Conservation (phyloP, 352 stramenopile genomes). For the Phytopythium vexans region DNA sequence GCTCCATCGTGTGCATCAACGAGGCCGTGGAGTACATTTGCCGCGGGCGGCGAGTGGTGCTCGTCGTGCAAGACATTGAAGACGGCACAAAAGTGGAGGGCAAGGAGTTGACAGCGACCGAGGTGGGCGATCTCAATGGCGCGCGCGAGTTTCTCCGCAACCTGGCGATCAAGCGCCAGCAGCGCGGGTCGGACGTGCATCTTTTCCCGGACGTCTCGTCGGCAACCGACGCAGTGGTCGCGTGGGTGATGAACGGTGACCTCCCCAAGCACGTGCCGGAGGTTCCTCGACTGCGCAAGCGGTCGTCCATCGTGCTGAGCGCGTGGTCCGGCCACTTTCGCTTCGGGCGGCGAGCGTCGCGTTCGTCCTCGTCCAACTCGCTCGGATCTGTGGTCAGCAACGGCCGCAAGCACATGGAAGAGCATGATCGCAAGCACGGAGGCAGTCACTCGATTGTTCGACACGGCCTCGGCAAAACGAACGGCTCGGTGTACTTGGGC, state of each 20-base stretch:
- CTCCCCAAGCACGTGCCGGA: constrained; percentile 36
- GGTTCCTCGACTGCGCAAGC: constrained; percentile 59
- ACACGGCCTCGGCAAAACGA: constrained; percentile 5
- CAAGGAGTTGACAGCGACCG: constrained; percentile 35
- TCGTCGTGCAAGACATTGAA: constrained; percentile 81
- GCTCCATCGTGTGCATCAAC: constrained; percentile 84
- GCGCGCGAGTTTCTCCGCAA: constrained; percentile 75
- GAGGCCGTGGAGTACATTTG: constrained; percentile 88
- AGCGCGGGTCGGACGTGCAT: constrained; percentile 16
- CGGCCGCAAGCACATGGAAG: constrained; percentile 15
- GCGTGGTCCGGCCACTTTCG: constrained; percentile 56
- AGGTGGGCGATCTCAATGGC: constrained; percentile 82
- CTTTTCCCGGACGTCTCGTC: constrained; percentile 49
- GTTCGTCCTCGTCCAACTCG: constrained; percentile 58
- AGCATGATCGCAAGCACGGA: not conserved
- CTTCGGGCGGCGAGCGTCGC: constrained; percentile 44
- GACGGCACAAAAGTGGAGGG: constrained; percentile 50
- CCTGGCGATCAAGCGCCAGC: constrained; percentile 36
- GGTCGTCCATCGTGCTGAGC: constrained; percentile 75
- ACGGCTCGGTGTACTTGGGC: constrained; percentile 69
- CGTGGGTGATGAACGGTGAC: constrained; percentile 49
- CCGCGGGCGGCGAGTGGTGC: constrained; percentile 56
- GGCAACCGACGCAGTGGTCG: constrained; percentile 46
- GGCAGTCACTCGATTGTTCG: constrained; percentile 1
- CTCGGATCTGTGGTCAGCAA: constrained; percentile 22